phyloP scores from a whole-genome alignment of 805 yeast genomes.

The Lachancea sp. region DNA sequence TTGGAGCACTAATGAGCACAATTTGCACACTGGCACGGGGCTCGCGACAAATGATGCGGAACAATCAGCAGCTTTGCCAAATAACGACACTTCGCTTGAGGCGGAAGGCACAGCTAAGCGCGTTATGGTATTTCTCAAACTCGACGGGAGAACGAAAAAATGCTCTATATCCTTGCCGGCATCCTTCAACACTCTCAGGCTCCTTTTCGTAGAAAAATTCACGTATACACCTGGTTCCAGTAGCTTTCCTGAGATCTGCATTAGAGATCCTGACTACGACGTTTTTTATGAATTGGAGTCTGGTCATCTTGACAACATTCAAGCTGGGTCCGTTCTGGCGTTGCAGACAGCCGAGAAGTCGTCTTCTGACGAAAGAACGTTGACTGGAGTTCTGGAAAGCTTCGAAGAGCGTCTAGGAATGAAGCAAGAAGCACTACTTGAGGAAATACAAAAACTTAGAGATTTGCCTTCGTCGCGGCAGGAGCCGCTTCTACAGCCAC shows the following conservation, averaged over 20 bases:
- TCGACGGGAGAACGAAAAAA: constrained; percentile 51
- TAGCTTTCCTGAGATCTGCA: constrained; percentile 71
- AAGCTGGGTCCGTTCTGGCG: constrained; percentile 54
- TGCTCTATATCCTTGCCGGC: constrained; percentile 31
- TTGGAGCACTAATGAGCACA: neutral
- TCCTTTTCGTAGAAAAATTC: constrained; percentile 80
- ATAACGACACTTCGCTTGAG: neutral
- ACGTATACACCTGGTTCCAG: constrained; percentile 71
- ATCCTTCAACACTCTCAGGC: constrained; percentile 43
- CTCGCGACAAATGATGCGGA: neutral
- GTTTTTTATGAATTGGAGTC: constrained; percentile 81
- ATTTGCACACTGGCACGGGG: neutral
- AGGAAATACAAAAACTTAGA: constrained; percentile 1
- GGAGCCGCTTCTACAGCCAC: neutral
- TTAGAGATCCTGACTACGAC: constrained; percentile 52
- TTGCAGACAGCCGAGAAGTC: constrained; percentile 16
- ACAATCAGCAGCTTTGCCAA: neutral
- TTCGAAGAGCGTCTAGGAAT: neutral
- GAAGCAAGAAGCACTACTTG: neutral
- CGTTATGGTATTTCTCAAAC: constrained; percentile 40
- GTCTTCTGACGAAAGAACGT: neutral
- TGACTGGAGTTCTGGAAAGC: neutral
- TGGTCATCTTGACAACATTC: constrained; percentile 48
- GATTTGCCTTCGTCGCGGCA: neutral
- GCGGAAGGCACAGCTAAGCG: neutral